Evolutionary conservation across 73 alveolate genomes (phyloP), one percentile per base, ranked within the genome.

Genomic region (Paramecium tetraurelia): DNA sequence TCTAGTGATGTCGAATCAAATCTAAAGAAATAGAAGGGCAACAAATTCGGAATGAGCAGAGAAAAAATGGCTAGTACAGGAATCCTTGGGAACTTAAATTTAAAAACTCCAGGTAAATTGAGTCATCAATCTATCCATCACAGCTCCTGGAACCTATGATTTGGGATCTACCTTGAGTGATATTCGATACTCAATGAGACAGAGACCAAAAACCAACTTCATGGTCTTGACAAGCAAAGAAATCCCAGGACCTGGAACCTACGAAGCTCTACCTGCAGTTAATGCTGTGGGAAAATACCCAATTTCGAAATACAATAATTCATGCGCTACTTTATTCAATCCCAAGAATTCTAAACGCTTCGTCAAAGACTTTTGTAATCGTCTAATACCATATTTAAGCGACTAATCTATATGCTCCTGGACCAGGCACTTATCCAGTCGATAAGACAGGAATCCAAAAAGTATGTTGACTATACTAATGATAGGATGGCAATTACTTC

Each of bases 161-260:
- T 48, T 80, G 7, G 90, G 90, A 80, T 43, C 70, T 27, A 80
- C 90, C 14, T 46, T 80, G 6, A 80, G 90, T 80, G 90, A 80
- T 22, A 80, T 43, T 24, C 10, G 90, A 24, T 80, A 80, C 14
- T 7, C 90, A 21, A 80, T 80, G 90, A 80, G 90, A 80, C 33
- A 40, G 77, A 89, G 84, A 71, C 90, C 90, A 10, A 80, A 80
- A 46, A 80, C 46, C 14, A 41, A 80, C 21, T 80, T 80, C 18
- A 40, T 80, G 75, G 71, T 80, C 6, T 43, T 80, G 22, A 58
- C 80, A 18, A 16, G 84, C 12, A 92, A 89, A 63, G 93, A 35
- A 24, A 72, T 46, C 8, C 98, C 98, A 31, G 98, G 98, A 27
- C 98, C 98, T 31, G 98, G 98, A 40, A 29, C 85, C 5, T 95